Evolutionary conservation across 139 green algal species (phyloP).

Genomic region (Chlamydomonas applanata): DNA sequence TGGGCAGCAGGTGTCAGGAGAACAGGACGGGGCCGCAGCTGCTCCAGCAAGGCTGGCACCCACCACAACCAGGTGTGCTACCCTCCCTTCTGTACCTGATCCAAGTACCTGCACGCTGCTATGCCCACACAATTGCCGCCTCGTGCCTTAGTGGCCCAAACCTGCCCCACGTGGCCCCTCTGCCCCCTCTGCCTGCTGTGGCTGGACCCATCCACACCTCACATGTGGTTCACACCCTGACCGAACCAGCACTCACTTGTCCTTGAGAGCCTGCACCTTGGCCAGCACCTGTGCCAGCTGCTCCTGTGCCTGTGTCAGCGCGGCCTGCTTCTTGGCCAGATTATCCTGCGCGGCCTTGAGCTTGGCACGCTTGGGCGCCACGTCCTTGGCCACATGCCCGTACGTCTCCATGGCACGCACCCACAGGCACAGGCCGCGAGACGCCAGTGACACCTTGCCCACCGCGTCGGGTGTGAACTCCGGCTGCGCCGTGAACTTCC

Average conservation of each 20-base stretch:
- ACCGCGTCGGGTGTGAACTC: slow-evolving; percentile 69
- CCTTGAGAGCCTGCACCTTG: slow-evolving; percentile 77
- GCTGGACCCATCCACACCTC: too few species aligned
- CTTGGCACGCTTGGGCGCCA: slow-evolving; percentile 80
- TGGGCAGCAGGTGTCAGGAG: too few species aligned
- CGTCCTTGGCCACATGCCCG: slow-evolving; percentile 75
- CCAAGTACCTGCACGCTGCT: too few species aligned
- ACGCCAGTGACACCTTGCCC: slow-evolving; percentile 67
- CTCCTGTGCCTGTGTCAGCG: slow-evolving; percentile 62
- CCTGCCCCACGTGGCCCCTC: too few species aligned
- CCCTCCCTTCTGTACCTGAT: too few species aligned
- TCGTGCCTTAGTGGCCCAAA: too few species aligned
- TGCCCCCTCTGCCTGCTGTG: too few species aligned
- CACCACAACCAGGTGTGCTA: too few species aligned
- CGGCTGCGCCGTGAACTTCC: slow-evolving; percentile 63
- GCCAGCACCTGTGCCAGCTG: slow-evolving; percentile 69
- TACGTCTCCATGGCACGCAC: slow-evolving; percentile 85
- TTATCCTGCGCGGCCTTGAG: slow-evolving; percentile 76
- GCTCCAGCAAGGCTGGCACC: too few species aligned
- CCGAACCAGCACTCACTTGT: slow-evolving; percentile 34
- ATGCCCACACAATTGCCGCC: too few species aligned
- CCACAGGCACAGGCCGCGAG: slow-evolving; percentile 78
- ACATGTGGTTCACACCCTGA: too few species aligned
- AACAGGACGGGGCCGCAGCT: too few species aligned
- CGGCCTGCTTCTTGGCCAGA: slow-evolving; percentile 63